phyloP scores from a whole-genome alignment of 2,329 filamentous ascomycete genomes.

The Verticillium dahliae region DNA sequence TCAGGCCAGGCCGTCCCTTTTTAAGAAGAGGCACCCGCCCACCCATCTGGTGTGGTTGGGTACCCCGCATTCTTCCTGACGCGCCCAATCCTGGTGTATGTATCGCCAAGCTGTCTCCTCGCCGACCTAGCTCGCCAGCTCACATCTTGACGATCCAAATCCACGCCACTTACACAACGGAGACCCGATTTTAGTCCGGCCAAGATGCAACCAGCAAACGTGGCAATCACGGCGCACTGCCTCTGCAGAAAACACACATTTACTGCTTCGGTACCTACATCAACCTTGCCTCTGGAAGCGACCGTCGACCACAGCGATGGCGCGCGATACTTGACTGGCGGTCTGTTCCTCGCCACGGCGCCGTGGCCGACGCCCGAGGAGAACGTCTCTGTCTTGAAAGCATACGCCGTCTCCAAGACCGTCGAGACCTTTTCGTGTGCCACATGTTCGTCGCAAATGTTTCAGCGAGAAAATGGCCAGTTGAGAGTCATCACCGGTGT shows the following conservation, averaged over 20 bases:
- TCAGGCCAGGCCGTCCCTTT: not conserved
- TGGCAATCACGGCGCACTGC: constrained; percentile 23
- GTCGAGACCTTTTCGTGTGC: constrained; percentile 33
- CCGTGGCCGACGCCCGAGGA: constrained; percentile 25
- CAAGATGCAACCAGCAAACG: not conserved
- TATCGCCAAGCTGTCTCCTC: too few relatives aligned
- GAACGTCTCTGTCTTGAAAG: constrained; percentile 21
- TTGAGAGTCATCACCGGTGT: constrained; percentile 32
- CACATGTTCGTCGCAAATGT: constrained; percentile 26
- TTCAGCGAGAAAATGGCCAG: constrained; percentile 14
- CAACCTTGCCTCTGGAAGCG: constrained; percentile 32
- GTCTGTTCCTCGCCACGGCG: constrained; percentile 27
- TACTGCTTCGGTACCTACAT: constrained; percentile 21
- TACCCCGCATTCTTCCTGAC: not conserved
- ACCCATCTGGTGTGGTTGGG: not conserved
- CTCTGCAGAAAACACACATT: constrained; percentile 37
- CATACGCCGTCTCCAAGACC: constrained; percentile 27
- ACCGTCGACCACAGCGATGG: constrained; percentile 42
- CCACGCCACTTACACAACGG: not conserved
- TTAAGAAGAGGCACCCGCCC: not conserved
- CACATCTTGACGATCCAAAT: too few relatives aligned
- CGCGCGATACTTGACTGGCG: constrained; percentile 38
- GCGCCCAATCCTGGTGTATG: not conserved
- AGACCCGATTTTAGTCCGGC: not conserved
- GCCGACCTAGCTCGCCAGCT: too few relatives aligned